Evolutionary conservation across 2,329 filamentous ascomycete species (phyloP), one percentile per base, ranked within the genome.

Genomic region (Xylaria digitata): DNA sequence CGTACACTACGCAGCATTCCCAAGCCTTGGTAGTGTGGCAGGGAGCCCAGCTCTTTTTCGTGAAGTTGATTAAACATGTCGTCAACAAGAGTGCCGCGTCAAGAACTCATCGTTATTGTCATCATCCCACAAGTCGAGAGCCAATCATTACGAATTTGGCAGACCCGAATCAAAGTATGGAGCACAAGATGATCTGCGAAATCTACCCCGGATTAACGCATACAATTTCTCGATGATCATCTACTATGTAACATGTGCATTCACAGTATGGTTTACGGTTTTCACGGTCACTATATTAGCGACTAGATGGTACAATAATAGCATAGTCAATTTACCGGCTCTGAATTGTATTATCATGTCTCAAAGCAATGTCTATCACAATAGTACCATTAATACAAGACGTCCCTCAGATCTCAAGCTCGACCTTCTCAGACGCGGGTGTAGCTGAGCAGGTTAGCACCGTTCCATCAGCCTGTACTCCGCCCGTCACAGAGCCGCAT

Each of bases 361-460:
- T 46, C 11, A 40, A 40, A 40, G 37, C 11, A 15, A 40, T 40
- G 37, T 40, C 11, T 40, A 40, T 40, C 37, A 15, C 37, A 15
- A 5, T 40, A 40, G 37, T 40, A 40, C 26, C 3, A 26, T 26
- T 26, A 26, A 26, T 26, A 26, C 26, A 26, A 26, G 9, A 34
- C 7, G 32, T 23, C 8, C 34, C 45, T 48, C 58, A 71, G 43
- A 69, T 52, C n/a, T 70, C 62, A 19, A 71, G 56, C 45, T 68
- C 69, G 23, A 72, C 46, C 30, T 56, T 45, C 17, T 73, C 72
- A n/a, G 72, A 70, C 3, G 69, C 70, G 2, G 71, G 72, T 37
- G 23, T 66, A n/a, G 72, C 71, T 6, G 71, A 73, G 49, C 72
- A 74, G 11, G 66, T 63, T 26, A 74, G 58, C n/a, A 73, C 68